phyloP scores from a whole-genome alignment of 345 rosid species.

The Linum usitatissimum region DNA sequence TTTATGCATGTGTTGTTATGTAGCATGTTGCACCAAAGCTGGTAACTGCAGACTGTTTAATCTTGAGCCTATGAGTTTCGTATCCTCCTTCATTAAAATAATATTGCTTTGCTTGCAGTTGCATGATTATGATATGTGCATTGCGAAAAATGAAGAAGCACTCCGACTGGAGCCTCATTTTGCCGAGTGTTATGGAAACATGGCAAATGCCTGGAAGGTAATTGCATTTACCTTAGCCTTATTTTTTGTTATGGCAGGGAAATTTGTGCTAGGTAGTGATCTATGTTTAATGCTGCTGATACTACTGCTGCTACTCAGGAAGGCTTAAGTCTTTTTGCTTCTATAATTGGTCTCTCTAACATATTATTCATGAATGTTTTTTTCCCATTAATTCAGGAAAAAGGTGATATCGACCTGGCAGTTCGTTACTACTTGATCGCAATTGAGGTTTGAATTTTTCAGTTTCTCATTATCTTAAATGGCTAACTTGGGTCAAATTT shows the following conservation, averaged over 20 bases:
- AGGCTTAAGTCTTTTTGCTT: slow-evolving; percentile 1
- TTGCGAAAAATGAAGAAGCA: slow-evolving; percentile 89
- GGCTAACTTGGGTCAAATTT: not conserved
- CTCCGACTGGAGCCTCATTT: slow-evolving; percentile 80
- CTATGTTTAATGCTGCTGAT: too few relatives aligned
- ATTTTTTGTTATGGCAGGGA: not conserved
- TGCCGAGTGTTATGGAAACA: slow-evolving; percentile 98
- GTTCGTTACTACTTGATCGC: slow-evolving; percentile 86
- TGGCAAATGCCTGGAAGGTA: slow-evolving; percentile 99
- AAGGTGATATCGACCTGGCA: slow-evolving; percentile 84
- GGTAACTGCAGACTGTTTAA: not conserved
- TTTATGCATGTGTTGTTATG: not conserved
- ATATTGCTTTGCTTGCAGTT: slow-evolving; percentile 31
- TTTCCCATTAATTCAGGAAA: slow-evolving; percentile 49
- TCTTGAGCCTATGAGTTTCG: not conserved
- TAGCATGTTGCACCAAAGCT: too few relatives aligned
- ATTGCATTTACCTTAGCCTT: not conserved
- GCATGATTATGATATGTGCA: slow-evolving; percentile 96
- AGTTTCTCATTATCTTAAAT: not conserved
- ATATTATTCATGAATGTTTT: not conserved
- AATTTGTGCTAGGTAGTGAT: too few relatives aligned
- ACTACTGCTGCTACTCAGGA: not conserved
- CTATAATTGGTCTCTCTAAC: not conserved
- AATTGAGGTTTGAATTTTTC: slow-evolving; percentile 66
- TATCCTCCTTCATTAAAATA: not conserved